Evolutionary conservation across 768 basidiomycete genomes (phyloP).

Genomic region (Cyathus striatus): DNA sequence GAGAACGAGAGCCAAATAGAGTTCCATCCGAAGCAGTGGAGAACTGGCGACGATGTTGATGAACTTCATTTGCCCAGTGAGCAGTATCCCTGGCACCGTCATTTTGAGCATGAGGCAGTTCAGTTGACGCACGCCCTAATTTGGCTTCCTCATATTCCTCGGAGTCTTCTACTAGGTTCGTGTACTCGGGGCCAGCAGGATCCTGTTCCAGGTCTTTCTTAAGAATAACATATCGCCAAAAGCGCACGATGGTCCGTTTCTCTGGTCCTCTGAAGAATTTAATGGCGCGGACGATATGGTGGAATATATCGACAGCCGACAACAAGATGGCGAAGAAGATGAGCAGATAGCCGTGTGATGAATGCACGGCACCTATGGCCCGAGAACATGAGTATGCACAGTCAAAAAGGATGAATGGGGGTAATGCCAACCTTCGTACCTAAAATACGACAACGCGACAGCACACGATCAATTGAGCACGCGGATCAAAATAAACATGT

Average conservation of each 20-base stretch:
- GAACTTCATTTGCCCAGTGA: slow-evolving; percentile 50
- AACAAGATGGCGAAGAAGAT: slow-evolving; percentile 31
- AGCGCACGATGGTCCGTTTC: slow-evolving; percentile 37
- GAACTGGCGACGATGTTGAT: slow-evolving; percentile 35
- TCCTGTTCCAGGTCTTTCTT: slow-evolving; percentile 31
- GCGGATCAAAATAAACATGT: slow-evolving; percentile 2
- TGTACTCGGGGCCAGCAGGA: slow-evolving; percentile 48
- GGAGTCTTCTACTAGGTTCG: slow-evolving; percentile 51
- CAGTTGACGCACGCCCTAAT: slow-evolving; percentile 25
- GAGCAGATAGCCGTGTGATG: slow-evolving; percentile 52
- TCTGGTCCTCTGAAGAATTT: slow-evolving; percentile 39
- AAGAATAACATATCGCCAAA: slow-evolving; percentile 57
- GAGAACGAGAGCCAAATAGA: slow-evolving; percentile 43
- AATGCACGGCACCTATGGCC: slow-evolving; percentile 55
- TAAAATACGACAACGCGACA: slow-evolving; percentile 20
- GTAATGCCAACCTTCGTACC: slow-evolving; percentile 56
- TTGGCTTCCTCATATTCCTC: slow-evolving; percentile 51
- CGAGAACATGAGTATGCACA: neutral
- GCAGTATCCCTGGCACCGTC: slow-evolving; percentile 34
- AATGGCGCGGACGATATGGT: slow-evolving; percentile 44
- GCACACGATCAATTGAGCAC: slow-evolving; percentile 10
- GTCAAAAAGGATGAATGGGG: neutral
- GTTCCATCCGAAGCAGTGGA: slow-evolving; percentile 50
- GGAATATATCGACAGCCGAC: slow-evolving; percentile 47
- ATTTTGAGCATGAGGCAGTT: slow-evolving; percentile 17